Base-by-base conservation (phyloP, 177 flowering plant species). In the Vitis hybrid region DNA sequence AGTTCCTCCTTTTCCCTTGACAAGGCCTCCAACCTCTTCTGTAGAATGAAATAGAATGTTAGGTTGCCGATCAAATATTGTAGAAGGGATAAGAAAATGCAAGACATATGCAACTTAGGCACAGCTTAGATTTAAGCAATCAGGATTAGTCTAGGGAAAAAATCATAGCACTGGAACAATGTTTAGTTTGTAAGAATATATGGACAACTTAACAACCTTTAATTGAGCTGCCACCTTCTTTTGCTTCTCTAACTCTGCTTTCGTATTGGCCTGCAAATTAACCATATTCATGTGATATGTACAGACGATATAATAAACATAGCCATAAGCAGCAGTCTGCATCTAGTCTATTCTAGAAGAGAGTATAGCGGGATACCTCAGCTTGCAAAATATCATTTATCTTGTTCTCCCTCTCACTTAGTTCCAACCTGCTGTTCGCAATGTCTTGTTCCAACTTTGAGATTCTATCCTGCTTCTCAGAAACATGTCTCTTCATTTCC, bases 1-100 rank as follows among this genome's bases (percentile, higher is more conserved):
- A 86, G 65, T 22, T 85, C 96, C 19, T 93, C 94, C 75, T 83
- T 90, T 69, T 90, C 96, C 81, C 78, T 90, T 15, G 66, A 59
- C 73, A 81, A 39, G 31, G 10, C 68, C 13, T 85, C 96, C n/a
- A 5, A 4, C 71, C 58, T 85, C 74, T 73, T 88, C 92, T 86
- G 81, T 15, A 78, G 6, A 50, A 60, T 1, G 50, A 67, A 63
- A 66, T 26, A 64, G 51, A 39, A 64, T 7, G 10, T 9, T 2
- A 59, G 10, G 7, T 49, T 59, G 18, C 50, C 31, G 22, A 73
- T 31, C 9, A 56, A 66, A 59, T 1, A 16, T 13, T 18, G 31
- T 2, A 65, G 29, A 61, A 65, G 31, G 10, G 2, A 67, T 66
- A 19, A 54, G n/a, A 68, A 72, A 14, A 60, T 18, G 13, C 31